A percentile compares a stretch with the other conserved stretches of the same genome.
These are phyloP conservation scores for Pyrus pyrifolia DNA, from an alignment of 306 rosid genomes.

Conservation along the genomic window DNA sequence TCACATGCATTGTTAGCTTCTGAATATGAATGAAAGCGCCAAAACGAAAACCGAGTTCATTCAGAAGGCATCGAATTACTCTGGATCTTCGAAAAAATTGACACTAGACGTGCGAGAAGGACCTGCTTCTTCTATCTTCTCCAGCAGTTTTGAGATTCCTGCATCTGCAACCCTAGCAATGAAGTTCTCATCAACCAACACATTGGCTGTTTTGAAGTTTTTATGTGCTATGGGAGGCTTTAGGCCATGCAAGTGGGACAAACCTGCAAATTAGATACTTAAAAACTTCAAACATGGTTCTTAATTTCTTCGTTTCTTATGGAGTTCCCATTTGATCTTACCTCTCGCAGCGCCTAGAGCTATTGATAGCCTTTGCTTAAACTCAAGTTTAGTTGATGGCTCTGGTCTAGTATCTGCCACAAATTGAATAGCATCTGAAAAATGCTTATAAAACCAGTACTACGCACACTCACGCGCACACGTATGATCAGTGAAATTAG, in stretches of 20 bases:
- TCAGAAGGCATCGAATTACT: conserved; percentile 20
- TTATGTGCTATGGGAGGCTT: conserved; percentile 33
- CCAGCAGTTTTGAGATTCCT: conserved; percentile 29
- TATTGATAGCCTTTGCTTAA: conserved; percentile 41
- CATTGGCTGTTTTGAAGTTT: conserved; percentile 44
- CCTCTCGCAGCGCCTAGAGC: conserved; percentile 46
- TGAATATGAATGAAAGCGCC: background rate
- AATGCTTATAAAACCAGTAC: background rate
- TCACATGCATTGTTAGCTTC: background rate
- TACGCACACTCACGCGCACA: background rate
- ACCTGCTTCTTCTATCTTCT: conserved; percentile 36
- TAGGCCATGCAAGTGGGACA: conserved; percentile 36
- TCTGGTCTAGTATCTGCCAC: conserved; percentile 19
- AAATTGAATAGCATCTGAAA: background rate
- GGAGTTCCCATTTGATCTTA: background rate
- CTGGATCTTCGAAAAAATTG: conserved; percentile 39
- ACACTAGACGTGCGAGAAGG: conserved; percentile 29
- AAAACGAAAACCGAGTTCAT: conserved; percentile 5
- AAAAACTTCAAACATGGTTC: background rate
- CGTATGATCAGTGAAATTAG: background rate
- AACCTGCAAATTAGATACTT: conserved; percentile 27
- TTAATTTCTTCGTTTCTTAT: background rate
- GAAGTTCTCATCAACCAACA: conserved; percentile 39
- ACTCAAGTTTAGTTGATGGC: conserved; percentile 33
- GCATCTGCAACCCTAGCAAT: conserved; percentile 42